Base-by-base conservation (phyloP, 768 basidiomycete genomes). In the Flagelloscypha sp. region DNA sequence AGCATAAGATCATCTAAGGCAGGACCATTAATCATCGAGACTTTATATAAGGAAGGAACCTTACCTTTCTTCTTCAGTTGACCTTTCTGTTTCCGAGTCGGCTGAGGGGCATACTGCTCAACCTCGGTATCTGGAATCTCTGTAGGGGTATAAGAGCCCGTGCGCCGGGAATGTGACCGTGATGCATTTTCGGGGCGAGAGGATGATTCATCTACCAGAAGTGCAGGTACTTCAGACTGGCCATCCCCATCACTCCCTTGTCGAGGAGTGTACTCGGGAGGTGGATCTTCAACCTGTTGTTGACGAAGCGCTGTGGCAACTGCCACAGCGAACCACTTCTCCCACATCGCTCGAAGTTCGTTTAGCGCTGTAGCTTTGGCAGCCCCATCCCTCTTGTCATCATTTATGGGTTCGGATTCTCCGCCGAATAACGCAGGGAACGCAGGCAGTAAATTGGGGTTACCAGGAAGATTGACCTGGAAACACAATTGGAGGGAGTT, bases 1-100 rank as follows among this genome's bases (percentile, higher is more conserved):
- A 90, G 71, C 86, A 90, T 90, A 27, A 76, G 78, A 53, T 90
- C 86, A 58, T 81, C 84, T 87, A 39, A 42, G 10, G 47, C 9
- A 39, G 19, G 35, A 35, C 37, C 17, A 51, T 37, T 20, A 24
- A 10, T 18, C 21, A 27, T 20, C 12, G 25, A 2, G 23, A 24
- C 15, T 13, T 15, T n/a, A 18, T 25, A 16, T 41, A 21, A 30
- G 11, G 7, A 20, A 12, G 35, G 31, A 24, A 30, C 66, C 76
- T 50, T 48, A 85, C 84, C 75, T 62, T 87, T 85, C 63, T 80
- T 77, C 53, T 72, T 62, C 31, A 55, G 63, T 38, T 72, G 53
- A 47, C 71, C 57, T 28, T 63, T 49, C 35, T 55, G 59, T 37
- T 54, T 58, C 41, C 63, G 63, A 40, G 43, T 45, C 15, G 83